Evolutionary conservation across 2,329 filamentous ascomycete species (phyloP), one percentile per base, ranked within the genome.

Genomic region (Fusarium musae): DNA sequence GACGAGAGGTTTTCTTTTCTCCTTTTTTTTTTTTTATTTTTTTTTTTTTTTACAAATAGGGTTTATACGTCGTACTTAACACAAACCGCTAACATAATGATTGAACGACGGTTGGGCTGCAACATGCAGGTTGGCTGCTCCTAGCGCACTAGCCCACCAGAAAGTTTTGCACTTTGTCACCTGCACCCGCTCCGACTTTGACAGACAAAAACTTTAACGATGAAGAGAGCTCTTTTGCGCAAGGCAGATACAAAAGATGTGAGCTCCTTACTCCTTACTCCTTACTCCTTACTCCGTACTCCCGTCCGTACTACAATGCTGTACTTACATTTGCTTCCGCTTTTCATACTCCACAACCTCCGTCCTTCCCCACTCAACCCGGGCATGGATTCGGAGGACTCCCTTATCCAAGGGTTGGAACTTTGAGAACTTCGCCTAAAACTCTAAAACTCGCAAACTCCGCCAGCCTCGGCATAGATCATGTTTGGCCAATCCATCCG

Each of bases 381-480:
- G 60, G 43, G 13, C 57, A 52, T 42, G 42, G 40, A 39, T 53
- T 53, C 34, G 34, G 50, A 37, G 50, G 50, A 39, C 34, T 53
- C 34, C 50, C 13, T 28, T 28, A 28, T n/a, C n/a, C 49, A 53
- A 37, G 49, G 49, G 49, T 37, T 37, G 26, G 50, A 53, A 39
- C 50, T 53, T 39, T 58, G 30, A 58, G 54, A 65, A 52, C 64
- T 75, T 76, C 72, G 75, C 69, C 65, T 66, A 68, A 77, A 77
- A 77, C 73, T 76, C 61, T 77, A 77, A 76, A 62, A 63, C 56
- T 58, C 36, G 59, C n/a, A 46, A 57, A 57, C 40, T 62, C 39
- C 53, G 56, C 52, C 46, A 52, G 47, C 47, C 46, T 66, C 42
- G 66, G 61, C 43, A 16, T 67, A 72, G 47, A 37, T 32, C 50